These are phyloP conservation scores for Exobasidium cylindrosporum DNA, from an alignment of 1,284 basidiomycete species.

Conservation along the genomic window DNA sequence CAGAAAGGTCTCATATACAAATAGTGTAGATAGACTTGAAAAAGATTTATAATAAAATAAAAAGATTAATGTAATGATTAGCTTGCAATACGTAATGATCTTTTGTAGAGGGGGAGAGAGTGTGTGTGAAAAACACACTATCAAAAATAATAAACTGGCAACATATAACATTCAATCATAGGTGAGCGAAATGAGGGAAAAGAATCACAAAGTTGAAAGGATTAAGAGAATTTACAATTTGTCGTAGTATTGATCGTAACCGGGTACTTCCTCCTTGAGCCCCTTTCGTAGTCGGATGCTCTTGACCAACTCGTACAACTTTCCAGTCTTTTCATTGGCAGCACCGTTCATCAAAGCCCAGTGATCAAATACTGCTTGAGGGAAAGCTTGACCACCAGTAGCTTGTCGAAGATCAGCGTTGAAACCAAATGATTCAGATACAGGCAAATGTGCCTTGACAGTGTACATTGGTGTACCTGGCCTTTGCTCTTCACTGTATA, in stretches of 20 bases:
- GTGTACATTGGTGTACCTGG: constrained; percentile 99
- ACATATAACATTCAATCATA: no score
- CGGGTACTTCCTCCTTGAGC: constrained; percentile 59
- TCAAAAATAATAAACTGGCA: no score
- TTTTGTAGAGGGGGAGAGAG: no score
- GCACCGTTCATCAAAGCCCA: constrained; percentile 70
- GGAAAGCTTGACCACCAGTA: constrained; percentile 97
- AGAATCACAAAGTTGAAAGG: no score
- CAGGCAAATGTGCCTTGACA: constrained; percentile 96
- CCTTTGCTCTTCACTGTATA: constrained; percentile 96
- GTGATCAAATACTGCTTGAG: constrained; percentile 84
- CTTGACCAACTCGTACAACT: constrained; percentile 80
- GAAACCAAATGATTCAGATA: constrained; percentile 98
- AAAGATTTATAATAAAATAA: no score
- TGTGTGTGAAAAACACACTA: no score
- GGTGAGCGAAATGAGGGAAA: no score
- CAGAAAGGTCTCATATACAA: no score
- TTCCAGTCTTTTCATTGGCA: constrained; percentile 68
- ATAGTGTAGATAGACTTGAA: no score
- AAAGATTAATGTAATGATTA: no score
- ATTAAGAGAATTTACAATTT: constrained; percentile 26
- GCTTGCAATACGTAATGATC: no score
- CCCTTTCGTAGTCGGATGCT: constrained; percentile 86
- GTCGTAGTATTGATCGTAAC: constrained; percentile 39
- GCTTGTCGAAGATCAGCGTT: constrained; percentile 90